phyloP scores from a whole-genome alignment of 495 filamentous ascomycete species.

The Cairneyella variabilis region DNA sequence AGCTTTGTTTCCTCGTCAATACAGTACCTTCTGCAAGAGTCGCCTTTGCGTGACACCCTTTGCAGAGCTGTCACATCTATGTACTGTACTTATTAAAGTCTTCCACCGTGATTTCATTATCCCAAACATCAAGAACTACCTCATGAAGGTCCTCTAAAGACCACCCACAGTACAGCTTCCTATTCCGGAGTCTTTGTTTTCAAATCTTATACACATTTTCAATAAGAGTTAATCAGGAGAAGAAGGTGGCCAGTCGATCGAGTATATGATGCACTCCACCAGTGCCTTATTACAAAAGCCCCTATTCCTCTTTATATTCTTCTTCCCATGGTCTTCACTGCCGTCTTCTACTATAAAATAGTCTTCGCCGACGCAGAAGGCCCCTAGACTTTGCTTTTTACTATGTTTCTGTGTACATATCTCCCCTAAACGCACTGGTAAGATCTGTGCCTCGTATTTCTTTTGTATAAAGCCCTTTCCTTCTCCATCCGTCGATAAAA shows the following conservation, averaged over 20 bases:
- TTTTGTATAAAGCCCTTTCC: conserved; percentile 10
- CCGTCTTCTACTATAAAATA: conserved; percentile 2
- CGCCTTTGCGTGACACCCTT: too few relatives aligned
- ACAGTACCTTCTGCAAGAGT: too few relatives aligned
- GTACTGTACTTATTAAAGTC: conserved; percentile 12
- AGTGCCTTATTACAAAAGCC: conserved; percentile 9
- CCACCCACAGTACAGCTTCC: conserved; percentile 1
- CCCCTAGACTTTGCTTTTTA: neutral
- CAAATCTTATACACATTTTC: conserved; percentile 13
- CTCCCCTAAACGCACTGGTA: neutral
- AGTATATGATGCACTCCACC: conserved; percentile 10
- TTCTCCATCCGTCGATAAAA: conserved; percentile 1
- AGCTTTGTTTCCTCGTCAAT: too few relatives aligned
- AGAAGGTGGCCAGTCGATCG: conserved; percentile 10
- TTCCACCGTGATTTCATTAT: conserved; percentile 10
- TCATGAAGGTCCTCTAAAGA: conserved; percentile 8
- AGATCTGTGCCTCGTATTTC: conserved; percentile 5
- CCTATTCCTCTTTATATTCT: neutral
- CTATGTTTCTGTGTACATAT: neutral
- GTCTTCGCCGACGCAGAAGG: neutral
- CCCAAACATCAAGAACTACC: conserved; percentile 11
- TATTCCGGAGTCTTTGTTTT: conserved; percentile 4
- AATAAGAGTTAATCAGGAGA: conserved; percentile 10
- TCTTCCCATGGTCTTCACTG: conserved; percentile 5
- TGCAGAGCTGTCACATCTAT: too few relatives aligned